Conservation (phyloP, 2,329 filamentous ascomycete genomes). For the Colletotrichum brevisporum region DNA sequence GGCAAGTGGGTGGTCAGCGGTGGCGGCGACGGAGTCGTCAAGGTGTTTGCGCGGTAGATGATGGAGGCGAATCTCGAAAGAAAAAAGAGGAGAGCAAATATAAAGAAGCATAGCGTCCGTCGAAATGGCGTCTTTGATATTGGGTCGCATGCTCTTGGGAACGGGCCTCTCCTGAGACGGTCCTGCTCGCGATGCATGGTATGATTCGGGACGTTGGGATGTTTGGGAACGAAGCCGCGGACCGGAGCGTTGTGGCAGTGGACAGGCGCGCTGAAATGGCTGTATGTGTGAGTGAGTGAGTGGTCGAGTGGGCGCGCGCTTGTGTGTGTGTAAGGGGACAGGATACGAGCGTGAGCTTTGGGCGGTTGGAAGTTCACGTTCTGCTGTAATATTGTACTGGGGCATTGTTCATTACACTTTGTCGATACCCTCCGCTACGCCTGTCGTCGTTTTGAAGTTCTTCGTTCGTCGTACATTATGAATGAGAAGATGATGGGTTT, state of each 20-base stretch:
- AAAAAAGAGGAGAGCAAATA: conserved; percentile 21
- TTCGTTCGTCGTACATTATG: conserved; percentile 13
- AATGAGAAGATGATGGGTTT: conserved; percentile 14
- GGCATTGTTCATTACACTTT: conserved; percentile 30
- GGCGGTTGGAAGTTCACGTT: background rate
- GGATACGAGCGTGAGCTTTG: conserved; percentile 6
- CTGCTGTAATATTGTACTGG: conserved; percentile 29
- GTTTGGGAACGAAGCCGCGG: background rate
- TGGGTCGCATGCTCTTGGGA: conserved; percentile 29
- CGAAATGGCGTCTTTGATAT: conserved; percentile 27
- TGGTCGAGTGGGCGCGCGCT: no score
- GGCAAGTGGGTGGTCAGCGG: conserved; percentile 95
- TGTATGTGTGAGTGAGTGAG: no score
- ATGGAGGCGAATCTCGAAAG: conserved; percentile 6
- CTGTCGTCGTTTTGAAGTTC: conserved; percentile 2
- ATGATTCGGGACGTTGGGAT: conserved; percentile 1
- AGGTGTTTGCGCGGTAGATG: conserved; percentile 80
- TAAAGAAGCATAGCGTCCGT: conserved; percentile 36
- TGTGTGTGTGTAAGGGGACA: background rate
- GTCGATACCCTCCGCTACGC: conserved; percentile 30
- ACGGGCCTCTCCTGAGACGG: conserved; percentile 7
- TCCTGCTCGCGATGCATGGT: conserved; percentile 12
- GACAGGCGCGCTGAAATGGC: conserved; percentile 3
- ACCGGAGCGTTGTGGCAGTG: conserved; percentile 16
- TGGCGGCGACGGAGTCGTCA: conserved; percentile 95